These are phyloP conservation scores for Blastocladiella britannica DNA, from an alignment of 192 early-diverging fungal species.

Conservation along the genomic window DNA sequence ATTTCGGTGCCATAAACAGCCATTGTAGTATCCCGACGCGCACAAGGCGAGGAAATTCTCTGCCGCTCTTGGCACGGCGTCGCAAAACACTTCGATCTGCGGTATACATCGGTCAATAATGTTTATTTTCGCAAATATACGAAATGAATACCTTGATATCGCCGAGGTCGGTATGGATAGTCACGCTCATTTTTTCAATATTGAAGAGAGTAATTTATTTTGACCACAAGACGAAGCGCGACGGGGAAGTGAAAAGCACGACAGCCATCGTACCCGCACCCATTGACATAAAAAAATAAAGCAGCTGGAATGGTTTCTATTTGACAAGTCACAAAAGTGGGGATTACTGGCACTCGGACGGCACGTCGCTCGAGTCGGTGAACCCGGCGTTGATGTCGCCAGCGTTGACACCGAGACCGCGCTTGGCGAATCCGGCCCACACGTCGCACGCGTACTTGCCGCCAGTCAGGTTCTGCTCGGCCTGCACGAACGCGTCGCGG, in stretches of 20 bases:
- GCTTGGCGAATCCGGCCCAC: slow-evolving; percentile 20
- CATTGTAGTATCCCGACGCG: slow-evolving; percentile 80
- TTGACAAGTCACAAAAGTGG: no score
- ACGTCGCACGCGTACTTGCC: slow-evolving; percentile 15
- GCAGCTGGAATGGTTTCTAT: not conserved
- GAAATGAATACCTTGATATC: not conserved
- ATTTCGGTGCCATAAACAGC: slow-evolving; percentile 41
- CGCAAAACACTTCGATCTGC: slow-evolving; percentile 77
- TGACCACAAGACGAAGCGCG: no score
- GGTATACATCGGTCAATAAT: no score
- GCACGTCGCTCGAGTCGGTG: not conserved
- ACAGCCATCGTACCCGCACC: no score
- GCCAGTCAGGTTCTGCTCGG: slow-evolving; percentile 8
- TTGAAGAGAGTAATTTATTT: no score
- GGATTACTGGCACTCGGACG: not conserved
- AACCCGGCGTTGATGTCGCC: slow-evolving; percentile 10
- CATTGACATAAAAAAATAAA: not conserved
- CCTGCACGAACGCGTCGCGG: slow-evolving; percentile 16
- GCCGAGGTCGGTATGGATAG: not conserved
- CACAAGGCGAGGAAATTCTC: slow-evolving; percentile 97
- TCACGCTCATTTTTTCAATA: not conserved
- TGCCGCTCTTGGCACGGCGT: slow-evolving; percentile 54
- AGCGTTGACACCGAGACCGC: slow-evolving; percentile 24
- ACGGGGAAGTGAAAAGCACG: no score
- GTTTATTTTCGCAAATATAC: not conserved